Base-by-base conservation (phyloP, 352 stramenopile species). In the Phytopythium helicoides region DNA sequence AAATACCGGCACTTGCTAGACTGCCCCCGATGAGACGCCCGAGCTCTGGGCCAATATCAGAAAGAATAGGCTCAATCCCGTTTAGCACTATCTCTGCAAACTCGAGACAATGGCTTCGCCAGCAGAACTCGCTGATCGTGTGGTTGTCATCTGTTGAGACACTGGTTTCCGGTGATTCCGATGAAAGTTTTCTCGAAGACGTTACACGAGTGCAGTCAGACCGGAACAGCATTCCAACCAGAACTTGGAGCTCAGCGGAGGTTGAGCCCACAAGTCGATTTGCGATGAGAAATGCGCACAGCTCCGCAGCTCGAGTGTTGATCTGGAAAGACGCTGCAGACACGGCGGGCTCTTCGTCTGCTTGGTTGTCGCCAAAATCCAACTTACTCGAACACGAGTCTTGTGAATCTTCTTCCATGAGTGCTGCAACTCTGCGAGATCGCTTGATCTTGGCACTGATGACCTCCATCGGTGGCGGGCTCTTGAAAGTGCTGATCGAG, bases 231-330 rank as follows among this genome's bases (percentile, higher is more conserved):
- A 82, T 55, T 22, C 58, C 64, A 9, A 76, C 62, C 7, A 82
- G 56, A 21, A 71, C 35, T 38, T 79, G 61, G 15, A 87, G 49
- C 62, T 82, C 76, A 0, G 55, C 35, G 48, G 65, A 81, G 6
- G 71, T 83, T 12, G 51, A 79, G 3, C 60, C 65, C 19, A 75
- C 70, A 48, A 83, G 62, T 11, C 68, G 57, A 28, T 81, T 62
- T 23, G 44, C 54, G 53, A 87, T 82, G 8, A 87, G 38, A 35
- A 78, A 81, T 5, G 62, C 76, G 40, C 79, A 87, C 16, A 87
- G 44, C 45, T 71, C 76, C 15, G 76, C 73, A 1, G 73, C 76
- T 18, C 70, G 66, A 0, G 54, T 46, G 40, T 87, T 87, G 3
- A 64, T 38, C 5, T 41, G 16, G 39, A 64, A 71, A 8, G 52